Percentiles rank a stretch among this genome's conserved stretches.
phyloP scores from a whole-genome alignment of 1,284 basidiomycete genomes.

The Puccinia horiana region DNA sequence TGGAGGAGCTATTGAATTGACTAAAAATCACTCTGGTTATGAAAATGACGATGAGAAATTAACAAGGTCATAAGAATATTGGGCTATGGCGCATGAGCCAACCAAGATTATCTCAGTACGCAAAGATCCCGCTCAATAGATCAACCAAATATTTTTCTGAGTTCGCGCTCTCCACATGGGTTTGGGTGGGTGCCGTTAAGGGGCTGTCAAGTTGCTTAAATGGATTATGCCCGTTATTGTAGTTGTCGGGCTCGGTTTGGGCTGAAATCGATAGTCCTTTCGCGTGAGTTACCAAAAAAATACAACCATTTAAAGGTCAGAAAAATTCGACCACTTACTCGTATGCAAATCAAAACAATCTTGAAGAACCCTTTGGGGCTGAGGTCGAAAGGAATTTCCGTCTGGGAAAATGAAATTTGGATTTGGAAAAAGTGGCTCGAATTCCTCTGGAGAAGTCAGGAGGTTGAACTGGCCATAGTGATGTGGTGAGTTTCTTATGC shows the following conservation, averaged over 20 bases:
- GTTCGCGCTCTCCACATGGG: background rate
- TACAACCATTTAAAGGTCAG: too few species aligned
- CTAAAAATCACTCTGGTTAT: too few species aligned
- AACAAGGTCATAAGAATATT: too few species aligned
- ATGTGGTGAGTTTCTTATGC: background rate
- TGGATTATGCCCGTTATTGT: background rate
- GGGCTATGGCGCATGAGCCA: too few species aligned
- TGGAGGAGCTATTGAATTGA: too few species aligned
- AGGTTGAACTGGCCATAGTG: background rate
- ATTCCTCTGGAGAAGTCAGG: background rate
- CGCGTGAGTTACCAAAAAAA: background rate
- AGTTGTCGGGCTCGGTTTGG: background rate
- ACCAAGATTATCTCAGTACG: too few species aligned
- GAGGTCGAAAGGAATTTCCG: constrained; percentile 1
- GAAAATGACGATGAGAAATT: too few species aligned
- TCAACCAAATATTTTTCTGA: background rate
- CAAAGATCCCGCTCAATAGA: too few species aligned
- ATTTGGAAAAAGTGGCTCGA: background rate
- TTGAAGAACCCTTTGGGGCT: too few species aligned
- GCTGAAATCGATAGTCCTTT: background rate
- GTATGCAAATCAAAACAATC: background rate
- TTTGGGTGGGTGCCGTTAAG: too few species aligned
- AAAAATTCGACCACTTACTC: background rate
- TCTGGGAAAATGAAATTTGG: constrained; percentile 22
- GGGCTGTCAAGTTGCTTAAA: background rate